Evolutionary conservation across 2,329 filamentous ascomycete genomes (phyloP).

Genomic region (Trichocomaceae sp.): DNA sequence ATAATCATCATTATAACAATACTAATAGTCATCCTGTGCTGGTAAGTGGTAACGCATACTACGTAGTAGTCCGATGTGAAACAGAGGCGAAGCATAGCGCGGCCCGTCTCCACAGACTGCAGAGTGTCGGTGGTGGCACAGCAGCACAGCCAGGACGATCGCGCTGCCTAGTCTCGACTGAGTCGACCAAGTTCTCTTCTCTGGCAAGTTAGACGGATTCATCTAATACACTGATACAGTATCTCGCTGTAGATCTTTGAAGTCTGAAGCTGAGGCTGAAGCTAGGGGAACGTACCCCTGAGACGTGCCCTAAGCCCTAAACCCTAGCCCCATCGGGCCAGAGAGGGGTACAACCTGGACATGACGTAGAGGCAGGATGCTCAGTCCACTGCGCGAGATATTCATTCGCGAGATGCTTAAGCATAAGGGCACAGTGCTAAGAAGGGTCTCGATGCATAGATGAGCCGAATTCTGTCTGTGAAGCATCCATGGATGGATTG

Average conservation of each 20-base stretch:
- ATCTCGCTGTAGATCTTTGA: too few species aligned
- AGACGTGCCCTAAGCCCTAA: slow-evolving; percentile 31
- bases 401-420: background rate
- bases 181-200: too few species aligned
- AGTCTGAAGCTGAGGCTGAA: too few species aligned
- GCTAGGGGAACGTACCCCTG: too few species aligned
- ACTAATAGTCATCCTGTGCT: background rate
- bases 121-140: background rate
- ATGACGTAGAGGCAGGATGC: background rate
- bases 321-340: slow-evolving; percentile 13
- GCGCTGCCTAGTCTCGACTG: too few species aligned
- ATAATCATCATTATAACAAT: too few species aligned
- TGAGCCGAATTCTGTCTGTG: background rate
- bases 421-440: background rate
- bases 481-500: too few species aligned
- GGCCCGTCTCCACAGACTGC: background rate
- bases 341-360: background rate
- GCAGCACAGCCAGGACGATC: slow-evolving; percentile 10
- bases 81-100: background rate
- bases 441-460: background rate
- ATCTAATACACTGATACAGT: too few species aligned
- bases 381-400: background rate
- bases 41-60: background rate
- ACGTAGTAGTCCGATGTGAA: background rate
- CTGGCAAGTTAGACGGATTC: too few species aligned